Evolutionary conservation across 345 rosid species (phyloP), one percentile per base, ranked within the genome.

Genomic region (Sisymbrium irio): DNA sequence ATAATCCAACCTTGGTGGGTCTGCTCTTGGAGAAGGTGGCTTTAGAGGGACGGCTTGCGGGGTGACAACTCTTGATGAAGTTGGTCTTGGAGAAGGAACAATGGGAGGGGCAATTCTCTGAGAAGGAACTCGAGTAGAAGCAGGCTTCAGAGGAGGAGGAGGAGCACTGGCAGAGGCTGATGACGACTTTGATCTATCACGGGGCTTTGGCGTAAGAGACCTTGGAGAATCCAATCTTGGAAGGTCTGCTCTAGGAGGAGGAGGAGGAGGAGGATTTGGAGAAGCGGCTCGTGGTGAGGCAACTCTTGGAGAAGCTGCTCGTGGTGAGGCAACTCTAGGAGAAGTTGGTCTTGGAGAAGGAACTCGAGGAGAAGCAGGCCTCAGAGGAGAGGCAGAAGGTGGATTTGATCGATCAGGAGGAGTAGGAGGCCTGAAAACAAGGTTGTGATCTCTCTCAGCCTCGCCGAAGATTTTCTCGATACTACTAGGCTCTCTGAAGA

Each of bases 401-500:
- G 65, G 67, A 22, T 40, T 47, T 57, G 62, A 40, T 4, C 39
- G 47, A 58, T 77, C 72, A 71, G 72, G 80, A 71, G 72, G 80
- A 37, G 72, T 30, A n/a, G 88, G 96, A 65, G 99, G 98, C 77
- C 85, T 80, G 78, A 90, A 90, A 39, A 81, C 62, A 74, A 92
- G 67, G 33, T 78, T 85, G 47, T 92, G 91, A 81, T 89, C 99
- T 76, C 91, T 85, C 76, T 92, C 99, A 7, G 94, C 99, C 44
- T 96, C 99, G 50, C 86, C 97, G 49, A 96, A 79, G 50, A 96
- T 96, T 78, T 90, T 83, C 79, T 96, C 99, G 19, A 96, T 85
- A 77, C 98, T 96, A 84, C 98, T 96, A 0, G 99, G 98, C 81
- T 78, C 84, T 77, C 88, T 87, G 78, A 92, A 92, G 70, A 84